A percentile compares a stretch with the other conserved stretches of the same genome.
Evolutionary conservation across 371 early-diverging fungal species (phyloP).

Genomic region (Actinomortierella ambigua): DNA sequence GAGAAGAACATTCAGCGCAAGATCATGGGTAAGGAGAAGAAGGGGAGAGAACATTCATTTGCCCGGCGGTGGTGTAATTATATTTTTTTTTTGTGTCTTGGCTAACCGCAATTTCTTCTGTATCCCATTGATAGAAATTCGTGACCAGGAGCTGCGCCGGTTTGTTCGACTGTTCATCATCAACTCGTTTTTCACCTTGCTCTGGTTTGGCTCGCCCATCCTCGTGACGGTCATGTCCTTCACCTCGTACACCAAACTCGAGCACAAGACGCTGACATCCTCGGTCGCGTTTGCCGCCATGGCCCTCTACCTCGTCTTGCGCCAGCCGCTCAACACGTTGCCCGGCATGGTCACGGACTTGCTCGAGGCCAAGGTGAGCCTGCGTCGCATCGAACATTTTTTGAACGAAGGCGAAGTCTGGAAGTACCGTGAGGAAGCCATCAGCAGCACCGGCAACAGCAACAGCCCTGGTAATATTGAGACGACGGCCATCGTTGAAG

Average conservation of each 20-base stretch:
- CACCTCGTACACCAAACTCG: conserved; percentile 57
- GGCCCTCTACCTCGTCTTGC: conserved; percentile 56
- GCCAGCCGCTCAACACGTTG: conserved; percentile 56
- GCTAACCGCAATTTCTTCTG: neutral
- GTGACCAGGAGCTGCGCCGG: conserved; percentile 40
- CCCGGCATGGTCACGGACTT: conserved; percentile 57
- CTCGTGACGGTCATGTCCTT: conserved; percentile 60
- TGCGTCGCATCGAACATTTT: conserved; percentile 56
- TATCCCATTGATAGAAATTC: conserved; percentile 17
- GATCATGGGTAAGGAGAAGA: conserved; percentile 49
- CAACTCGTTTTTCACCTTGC: conserved; percentile 30
- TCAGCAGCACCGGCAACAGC: neutral
- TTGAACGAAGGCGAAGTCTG: conserved; percentile 54
- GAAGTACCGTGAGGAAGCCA: conserved; percentile 8
- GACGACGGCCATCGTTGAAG: no score
- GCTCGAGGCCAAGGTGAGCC: conserved; percentile 54
- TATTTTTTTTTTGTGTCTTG: neutral
- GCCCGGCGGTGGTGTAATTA: no score
- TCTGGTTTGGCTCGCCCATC: conserved; percentile 56
- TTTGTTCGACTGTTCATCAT: conserved; percentile 37
- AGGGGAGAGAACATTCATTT: no score
- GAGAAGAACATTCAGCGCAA: conserved; percentile 58
- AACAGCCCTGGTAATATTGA: no score
- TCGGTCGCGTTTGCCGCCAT: conserved; percentile 65
- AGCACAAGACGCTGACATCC: conserved; percentile 58